phyloP scores from a whole-genome alignment of 2,329 filamentous ascomycete species.

The Botrytis tulipae region DNA sequence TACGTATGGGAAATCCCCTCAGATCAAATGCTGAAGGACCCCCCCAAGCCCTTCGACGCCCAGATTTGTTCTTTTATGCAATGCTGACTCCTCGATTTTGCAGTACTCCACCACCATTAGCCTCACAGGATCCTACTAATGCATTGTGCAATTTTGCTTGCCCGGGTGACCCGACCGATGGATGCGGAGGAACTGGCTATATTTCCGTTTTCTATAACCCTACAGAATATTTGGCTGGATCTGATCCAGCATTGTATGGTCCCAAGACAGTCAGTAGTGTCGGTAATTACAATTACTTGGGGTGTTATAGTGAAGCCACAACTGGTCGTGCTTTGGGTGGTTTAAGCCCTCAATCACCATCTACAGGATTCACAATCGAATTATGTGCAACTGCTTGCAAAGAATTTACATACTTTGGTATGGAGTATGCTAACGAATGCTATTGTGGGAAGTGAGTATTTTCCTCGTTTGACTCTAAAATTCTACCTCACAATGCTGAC shows the following conservation, averaged over 20 bases:
- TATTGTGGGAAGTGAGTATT: constrained; percentile 36
- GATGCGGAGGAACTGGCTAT: constrained; percentile 27
- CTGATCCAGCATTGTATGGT: constrained; percentile 30
- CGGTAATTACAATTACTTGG: constrained; percentile 35
- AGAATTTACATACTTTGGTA: constrained; percentile 30
- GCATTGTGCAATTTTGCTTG: constrained; percentile 29
- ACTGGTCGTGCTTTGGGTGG: constrained; percentile 26
- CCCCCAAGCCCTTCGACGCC: background rate
- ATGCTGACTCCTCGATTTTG: background rate
- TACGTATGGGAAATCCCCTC: background rate
- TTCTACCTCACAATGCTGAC: background rate
- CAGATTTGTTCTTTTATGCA: background rate
- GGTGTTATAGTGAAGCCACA: constrained; percentile 40
- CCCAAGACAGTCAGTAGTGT: constrained; percentile 26
- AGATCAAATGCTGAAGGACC: background rate
- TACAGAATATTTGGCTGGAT: constrained; percentile 28
- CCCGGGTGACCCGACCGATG: constrained; percentile 19
- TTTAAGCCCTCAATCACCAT: constrained; percentile 25
- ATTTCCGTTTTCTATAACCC: constrained; percentile 31
- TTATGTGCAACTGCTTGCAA: constrained; percentile 27
- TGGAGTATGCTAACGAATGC: constrained; percentile 39
- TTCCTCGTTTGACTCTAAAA: background rate
- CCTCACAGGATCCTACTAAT: constrained; percentile 27
- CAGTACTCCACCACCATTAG: constrained; percentile 32
- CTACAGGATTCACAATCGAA: constrained; percentile 31